These are phyloP conservation scores for Cucumis sativus DNA, from an alignment of 306 rosid genomes.

Conservation along the genomic window Cucumber_9930_V3 NC_026658.2:13670001-13670500, in stretches of 20 bases:
- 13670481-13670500: not conserved
- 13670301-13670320: too few species aligned
- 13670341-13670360: too few species aligned
- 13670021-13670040: not conserved
- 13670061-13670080: not conserved
- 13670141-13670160: not conserved
- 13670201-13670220: not conserved
- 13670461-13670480: not conserved
- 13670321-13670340: too few species aligned
- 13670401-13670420: too few species aligned
- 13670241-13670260: not conserved
- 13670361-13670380: too few species aligned
- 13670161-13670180: not conserved
- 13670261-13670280: not conserved
- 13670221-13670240: too few species aligned
- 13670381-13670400: too few species aligned
- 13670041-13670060: not conserved
- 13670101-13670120: not conserved
- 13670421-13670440: not conserved
- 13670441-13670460: not conserved
- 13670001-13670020: not conserved
- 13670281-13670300: not conserved
- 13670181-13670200: not conserved
- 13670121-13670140: not conserved
- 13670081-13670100: not conserved